Percentiles rank a stretch among this genome's conserved stretches.
phyloP scores from a whole-genome alignment of 1,139 yeast species.

The Protomyces lactucae-debilis region DNA sequence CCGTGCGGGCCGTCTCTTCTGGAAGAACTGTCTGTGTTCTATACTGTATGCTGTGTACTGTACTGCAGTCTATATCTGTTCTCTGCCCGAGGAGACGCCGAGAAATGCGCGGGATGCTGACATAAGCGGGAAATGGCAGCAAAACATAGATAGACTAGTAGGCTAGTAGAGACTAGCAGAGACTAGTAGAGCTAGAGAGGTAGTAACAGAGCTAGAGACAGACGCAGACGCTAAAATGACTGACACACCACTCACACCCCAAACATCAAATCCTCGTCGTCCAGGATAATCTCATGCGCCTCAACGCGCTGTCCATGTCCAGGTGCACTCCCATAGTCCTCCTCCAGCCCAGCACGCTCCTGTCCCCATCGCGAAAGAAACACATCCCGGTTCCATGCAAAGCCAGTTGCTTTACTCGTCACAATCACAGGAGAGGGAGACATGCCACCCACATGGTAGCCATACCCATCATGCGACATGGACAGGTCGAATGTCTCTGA shows the following conservation, averaged over 20 bases:
- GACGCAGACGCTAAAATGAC: neutral
- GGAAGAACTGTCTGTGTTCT: no score
- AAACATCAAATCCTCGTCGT: neutral
- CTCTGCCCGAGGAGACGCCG: no score
- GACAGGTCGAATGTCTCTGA: neutral
- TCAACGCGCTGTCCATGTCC: neutral
- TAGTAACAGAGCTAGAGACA: neutral
- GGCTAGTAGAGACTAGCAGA: neutral
- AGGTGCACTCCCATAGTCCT: neutral
- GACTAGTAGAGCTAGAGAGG: neutral
- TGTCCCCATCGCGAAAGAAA: neutral
- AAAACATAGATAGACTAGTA: neutral
- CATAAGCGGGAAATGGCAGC: neutral
- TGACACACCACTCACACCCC: neutral
- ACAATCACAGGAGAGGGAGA: neutral
- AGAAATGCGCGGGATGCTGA: no score
- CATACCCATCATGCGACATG: neutral
- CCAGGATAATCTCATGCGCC: neutral
- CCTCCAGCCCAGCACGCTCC: neutral
- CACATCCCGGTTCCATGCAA: neutral
- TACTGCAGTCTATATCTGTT: no score
- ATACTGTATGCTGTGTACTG: no score
- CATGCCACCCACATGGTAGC: neutral
- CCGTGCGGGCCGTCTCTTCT: neutral
- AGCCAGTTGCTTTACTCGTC: neutral